These are phyloP conservation scores for Xylariales sp. DNA, from an alignment of 2,329 filamentous ascomycete genomes.

Conservation along the genomic window DNA sequence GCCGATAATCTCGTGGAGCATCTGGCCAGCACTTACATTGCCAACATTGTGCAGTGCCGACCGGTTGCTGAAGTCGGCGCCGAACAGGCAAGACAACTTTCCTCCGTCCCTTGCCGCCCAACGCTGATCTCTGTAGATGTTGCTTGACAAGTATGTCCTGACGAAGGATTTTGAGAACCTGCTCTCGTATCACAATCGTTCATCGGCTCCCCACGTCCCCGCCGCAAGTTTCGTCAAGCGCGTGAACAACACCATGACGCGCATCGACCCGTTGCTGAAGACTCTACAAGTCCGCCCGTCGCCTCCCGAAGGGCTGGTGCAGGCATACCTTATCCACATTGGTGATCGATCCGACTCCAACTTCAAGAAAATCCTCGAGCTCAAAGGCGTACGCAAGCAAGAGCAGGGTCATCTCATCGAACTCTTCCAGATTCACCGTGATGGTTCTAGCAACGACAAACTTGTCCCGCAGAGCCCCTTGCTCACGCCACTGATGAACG, in stretches of 20 bases:
- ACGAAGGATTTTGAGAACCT: slow-evolving; percentile 74
- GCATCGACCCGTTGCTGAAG: slow-evolving; percentile 89
- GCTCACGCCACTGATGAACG: slow-evolving; percentile 60
- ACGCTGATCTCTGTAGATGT: slow-evolving; percentile 58
- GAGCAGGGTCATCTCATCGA: slow-evolving; percentile 83
- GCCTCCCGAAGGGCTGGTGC: slow-evolving; percentile 88
- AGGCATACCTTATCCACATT: slow-evolving; percentile 97
- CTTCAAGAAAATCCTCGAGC: slow-evolving; percentile 91
- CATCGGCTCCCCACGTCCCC: slow-evolving; percentile 34
- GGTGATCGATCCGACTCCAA: slow-evolving; percentile 89
- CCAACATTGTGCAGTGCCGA: slow-evolving; percentile 80
- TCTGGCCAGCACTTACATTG: slow-evolving; percentile 72
- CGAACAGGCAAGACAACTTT: slow-evolving; percentile 61
- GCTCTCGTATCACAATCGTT: slow-evolving; percentile 56
- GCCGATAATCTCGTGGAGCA: slow-evolving; percentile 94
- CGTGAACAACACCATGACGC: slow-evolving; percentile 76
- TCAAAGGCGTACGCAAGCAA: slow-evolving; percentile 84
- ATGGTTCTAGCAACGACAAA: slow-evolving; percentile 65
- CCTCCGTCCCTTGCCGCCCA: neutral
- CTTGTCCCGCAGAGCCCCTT: slow-evolving; percentile 67
- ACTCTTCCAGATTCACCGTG: slow-evolving; percentile 75
- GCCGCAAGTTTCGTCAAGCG: slow-evolving; percentile 73
- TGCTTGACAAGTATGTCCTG: slow-evolving; percentile 88
- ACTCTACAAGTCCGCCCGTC: slow-evolving; percentile 90
- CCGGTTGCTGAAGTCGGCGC: slow-evolving; percentile 92